Percentiles rank a stretch among this genome's conserved stretches.
phyloP scores from a whole-genome alignment of 2,329 filamentous ascomycete species.

The Gliomastix tumulicola region DNA sequence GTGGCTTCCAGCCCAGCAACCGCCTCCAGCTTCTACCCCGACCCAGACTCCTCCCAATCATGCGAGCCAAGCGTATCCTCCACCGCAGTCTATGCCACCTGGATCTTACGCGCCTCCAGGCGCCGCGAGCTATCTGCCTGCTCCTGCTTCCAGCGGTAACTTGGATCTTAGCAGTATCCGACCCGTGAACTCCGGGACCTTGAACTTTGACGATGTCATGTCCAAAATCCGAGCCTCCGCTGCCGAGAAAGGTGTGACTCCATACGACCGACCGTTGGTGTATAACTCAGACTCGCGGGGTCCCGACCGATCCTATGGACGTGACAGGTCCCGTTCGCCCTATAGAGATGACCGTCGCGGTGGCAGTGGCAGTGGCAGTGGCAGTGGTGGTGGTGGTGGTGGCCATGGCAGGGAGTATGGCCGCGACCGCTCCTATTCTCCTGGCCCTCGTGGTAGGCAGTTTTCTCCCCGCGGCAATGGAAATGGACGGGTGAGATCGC shows the following conservation, averaged over 20 bases:
- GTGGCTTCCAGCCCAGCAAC: conserved; percentile 22
- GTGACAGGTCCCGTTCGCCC: conserved; percentile 69
- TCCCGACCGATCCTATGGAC: conserved; percentile 46
- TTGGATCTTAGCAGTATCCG: conserved; percentile 76
- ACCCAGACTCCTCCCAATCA: conserved; percentile 31
- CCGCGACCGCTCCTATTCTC: conserved; percentile 69
- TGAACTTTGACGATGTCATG: conserved; percentile 78
- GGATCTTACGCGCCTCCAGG: conserved; percentile 19
- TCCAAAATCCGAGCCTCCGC: conserved; percentile 79
- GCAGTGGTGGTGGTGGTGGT: no score
- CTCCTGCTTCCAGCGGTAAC: conserved; percentile 66
- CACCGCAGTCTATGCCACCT: conserved; percentile 25
- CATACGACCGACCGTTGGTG: conserved; percentile 50
- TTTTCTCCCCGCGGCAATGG: conserved; percentile 55
- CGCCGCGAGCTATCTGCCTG: conserved; percentile 44
- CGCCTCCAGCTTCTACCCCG: conserved; percentile 33
- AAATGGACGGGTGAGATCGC: conserved; percentile 52
- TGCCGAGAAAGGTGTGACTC: conserved; percentile 65
- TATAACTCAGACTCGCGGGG: conserved; percentile 30
- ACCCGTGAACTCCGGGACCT: conserved; percentile 71
- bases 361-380: conserved; percentile 34
- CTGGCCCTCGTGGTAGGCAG: conserved; percentile 37
- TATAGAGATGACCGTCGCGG: conserved; percentile 81
- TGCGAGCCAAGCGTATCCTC: conserved; percentile 28
- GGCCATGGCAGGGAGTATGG: conserved; percentile 38